phyloP scores from a whole-genome alignment of 2,329 filamentous ascomycete species.

The Epichloe amarillans region DNA sequence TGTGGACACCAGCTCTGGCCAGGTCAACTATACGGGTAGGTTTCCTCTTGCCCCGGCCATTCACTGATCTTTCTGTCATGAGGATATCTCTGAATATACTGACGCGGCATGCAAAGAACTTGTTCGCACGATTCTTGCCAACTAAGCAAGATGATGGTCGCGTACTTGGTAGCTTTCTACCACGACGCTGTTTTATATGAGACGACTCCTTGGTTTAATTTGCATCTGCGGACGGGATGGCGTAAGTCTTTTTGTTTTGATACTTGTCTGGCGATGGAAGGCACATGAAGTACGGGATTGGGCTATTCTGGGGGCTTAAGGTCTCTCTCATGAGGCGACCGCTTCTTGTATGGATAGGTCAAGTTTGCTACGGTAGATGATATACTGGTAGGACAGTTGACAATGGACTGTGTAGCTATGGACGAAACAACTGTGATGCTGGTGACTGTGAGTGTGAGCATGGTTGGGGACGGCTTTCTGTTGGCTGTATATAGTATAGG shows the following conservation, averaged over 20 bases:
- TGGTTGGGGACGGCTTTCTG: too few species aligned
- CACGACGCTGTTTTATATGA: neutral
- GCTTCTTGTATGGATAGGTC: conserved; percentile 4
- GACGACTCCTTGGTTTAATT: conserved; percentile 8
- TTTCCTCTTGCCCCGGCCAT: neutral
- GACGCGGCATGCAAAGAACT: conserved; percentile 44
- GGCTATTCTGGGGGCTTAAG: neutral
- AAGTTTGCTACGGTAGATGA: neutral
- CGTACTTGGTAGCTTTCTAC: neutral
- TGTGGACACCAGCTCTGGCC: conserved; percentile 86
- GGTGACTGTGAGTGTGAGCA: too few species aligned
- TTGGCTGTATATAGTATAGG: too few species aligned
- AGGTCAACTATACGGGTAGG: conserved; percentile 93
- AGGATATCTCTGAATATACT: conserved; percentile 3
- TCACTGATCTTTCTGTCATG: neutral
- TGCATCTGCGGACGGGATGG: conserved; percentile 4
- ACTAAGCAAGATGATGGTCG: conserved; percentile 34
- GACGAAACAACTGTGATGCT: too few species aligned
- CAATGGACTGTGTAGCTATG: neutral
- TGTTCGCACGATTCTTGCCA: conserved; percentile 75
- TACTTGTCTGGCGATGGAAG: conserved; percentile 4
- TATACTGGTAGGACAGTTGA: neutral
- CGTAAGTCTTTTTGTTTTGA: conserved; percentile 9
- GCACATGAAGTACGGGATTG: neutral
- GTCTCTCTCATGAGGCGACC: neutral